Evolutionary conservation across 345 rosid species (phyloP), one percentile per base, ranked within the genome.

Genomic region (Clausena lansium): DNA sequence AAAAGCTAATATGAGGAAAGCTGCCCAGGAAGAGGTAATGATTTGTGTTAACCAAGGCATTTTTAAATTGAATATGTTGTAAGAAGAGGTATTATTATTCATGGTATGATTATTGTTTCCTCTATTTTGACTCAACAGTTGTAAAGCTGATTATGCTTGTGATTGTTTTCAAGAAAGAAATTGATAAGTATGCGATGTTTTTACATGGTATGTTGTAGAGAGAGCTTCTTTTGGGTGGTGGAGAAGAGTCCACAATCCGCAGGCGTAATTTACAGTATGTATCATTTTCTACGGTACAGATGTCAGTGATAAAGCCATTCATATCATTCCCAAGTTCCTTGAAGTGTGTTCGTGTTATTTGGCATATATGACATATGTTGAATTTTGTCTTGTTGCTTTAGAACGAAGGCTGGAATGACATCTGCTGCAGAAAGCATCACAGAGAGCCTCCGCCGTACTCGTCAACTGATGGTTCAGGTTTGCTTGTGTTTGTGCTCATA

Each of bases 361-460:
- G 28, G 45, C 76, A 20, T 71, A 13, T 9, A n/a, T 45, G 6
- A 25, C 32, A n/a, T 65, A 20, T 10, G 57, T 8, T 71, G 47
- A 52, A 35, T 20, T 61, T 24, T 50, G 45, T 30, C 36, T 67
- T 67, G 54, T 22, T 81, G 80, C 63, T 70, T 15, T 76, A 96
- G 99, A 89, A 92, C 98, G 47, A 94, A 94, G 82, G 97, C 91
- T 77, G 99, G 99, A 69, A 88, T 96, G 92, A 91, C 94, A 73
- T 94, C 97, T 61, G 98, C 97, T 76, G 95, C 99, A 68, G 99
- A 94, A 84, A 92, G 95, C 87, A 92, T 96, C 82, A 96, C 98
- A 5, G 99, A 96, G 63, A 96, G 99, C 84, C 98, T 96, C 74
- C 92, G 97, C 47, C 95, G 97, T 5, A 88, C 97, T 50, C 95